phyloP scores from a whole-genome alignment of 495 filamentous ascomycete genomes.

The Massariosphaeria phaeospora region DNA sequence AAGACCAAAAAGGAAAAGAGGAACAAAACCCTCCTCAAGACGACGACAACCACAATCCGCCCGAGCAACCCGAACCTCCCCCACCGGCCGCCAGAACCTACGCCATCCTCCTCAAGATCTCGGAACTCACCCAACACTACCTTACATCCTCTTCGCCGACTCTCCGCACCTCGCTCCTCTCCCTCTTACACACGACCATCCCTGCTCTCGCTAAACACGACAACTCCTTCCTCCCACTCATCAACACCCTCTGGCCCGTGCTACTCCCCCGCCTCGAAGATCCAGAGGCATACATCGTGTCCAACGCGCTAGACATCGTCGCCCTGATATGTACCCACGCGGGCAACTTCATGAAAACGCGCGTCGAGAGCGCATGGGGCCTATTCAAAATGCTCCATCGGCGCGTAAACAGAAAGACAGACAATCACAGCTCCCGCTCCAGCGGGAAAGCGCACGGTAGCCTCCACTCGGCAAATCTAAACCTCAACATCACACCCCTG shows the following conservation, averaged over 20 bases:
- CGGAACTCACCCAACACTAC: slow-evolving; percentile 55
- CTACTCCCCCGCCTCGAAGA: slow-evolving; percentile 67
- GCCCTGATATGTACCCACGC: slow-evolving; percentile 57
- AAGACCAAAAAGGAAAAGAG: slow-evolving; percentile 2
- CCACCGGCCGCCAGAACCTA: slow-evolving; percentile 42
- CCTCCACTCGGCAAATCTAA: too few species aligned
- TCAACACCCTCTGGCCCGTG: slow-evolving; percentile 85
- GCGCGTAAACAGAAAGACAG: neutral
- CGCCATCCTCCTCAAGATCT: slow-evolving; percentile 41
- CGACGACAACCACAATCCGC: slow-evolving; percentile 37
- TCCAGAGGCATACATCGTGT: slow-evolving; percentile 66
- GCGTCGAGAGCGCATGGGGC: slow-evolving; percentile 67
- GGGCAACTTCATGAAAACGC: slow-evolving; percentile 72
- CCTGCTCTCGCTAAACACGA: slow-evolving; percentile 67
- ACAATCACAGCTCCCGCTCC: neutral
- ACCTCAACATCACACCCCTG: neutral
- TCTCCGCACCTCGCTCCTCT: slow-evolving; percentile 70
- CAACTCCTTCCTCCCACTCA: slow-evolving; percentile 75
- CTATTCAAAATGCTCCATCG: slow-evolving; percentile 38
- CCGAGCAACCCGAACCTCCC: slow-evolving; percentile 49
- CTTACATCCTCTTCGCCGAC: slow-evolving; percentile 75
- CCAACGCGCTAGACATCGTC: slow-evolving; percentile 62
- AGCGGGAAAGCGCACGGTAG: neutral
- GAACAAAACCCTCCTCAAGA: neutral
- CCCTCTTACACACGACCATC: slow-evolving; percentile 62